A percentile compares a stretch with the other conserved stretches of the same genome.
These are phyloP conservation scores for Trichophyton verrucosum DNA, from an alignment of 2,329 filamentous ascomycete species.

Conservation along the genomic window DNA sequence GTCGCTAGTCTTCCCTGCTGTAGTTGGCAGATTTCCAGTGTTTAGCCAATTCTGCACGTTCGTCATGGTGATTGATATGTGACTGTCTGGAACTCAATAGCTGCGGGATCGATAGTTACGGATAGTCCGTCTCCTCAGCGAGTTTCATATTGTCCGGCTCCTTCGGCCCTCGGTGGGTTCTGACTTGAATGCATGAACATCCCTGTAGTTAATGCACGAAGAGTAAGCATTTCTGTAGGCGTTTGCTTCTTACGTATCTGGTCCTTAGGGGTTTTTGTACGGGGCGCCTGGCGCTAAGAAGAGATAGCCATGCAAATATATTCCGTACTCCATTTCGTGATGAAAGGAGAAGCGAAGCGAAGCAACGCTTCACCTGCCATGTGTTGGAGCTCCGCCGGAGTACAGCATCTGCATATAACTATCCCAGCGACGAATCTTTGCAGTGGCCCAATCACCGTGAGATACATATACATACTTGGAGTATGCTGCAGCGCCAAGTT, in stretches of 20 bases:
- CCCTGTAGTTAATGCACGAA: background rate
- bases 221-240: background rate
- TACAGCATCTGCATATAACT: background rate
- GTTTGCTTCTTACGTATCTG: background rate
- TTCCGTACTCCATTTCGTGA: background rate
- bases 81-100: background rate
- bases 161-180: background rate
- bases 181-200: background rate
- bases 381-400: background rate
- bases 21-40: background rate
- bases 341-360: background rate
- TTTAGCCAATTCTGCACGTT: background rate
- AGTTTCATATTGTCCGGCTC: background rate
- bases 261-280: background rate
- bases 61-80: background rate
- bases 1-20: background rate
- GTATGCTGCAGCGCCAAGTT: background rate
- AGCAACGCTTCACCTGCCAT: background rate
- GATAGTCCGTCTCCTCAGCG: background rate
- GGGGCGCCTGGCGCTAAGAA: background rate
- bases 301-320: background rate
- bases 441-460: background rate
- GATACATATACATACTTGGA: background rate
- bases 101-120: background rate
- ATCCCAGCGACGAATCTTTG: background rate